Conservation (phyloP, 805 yeast species). For the Metschnikowia noctiluminum region DNA sequence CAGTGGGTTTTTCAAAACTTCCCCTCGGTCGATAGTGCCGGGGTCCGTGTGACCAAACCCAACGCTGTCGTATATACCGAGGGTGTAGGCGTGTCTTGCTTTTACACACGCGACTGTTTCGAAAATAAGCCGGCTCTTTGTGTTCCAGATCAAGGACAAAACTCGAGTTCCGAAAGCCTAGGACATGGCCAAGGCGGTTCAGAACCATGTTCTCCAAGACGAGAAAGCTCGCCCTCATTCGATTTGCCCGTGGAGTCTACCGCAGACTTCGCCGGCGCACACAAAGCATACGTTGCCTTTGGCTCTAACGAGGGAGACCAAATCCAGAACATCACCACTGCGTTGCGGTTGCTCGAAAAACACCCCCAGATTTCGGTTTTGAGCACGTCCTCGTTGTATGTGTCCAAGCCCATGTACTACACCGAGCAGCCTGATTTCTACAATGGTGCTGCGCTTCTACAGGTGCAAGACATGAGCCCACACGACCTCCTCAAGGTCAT, state of each 20-base stretch:
- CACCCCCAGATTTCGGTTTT: conserved; percentile 43
- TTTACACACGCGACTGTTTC: conserved; percentile 45
- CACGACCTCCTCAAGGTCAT: conserved; percentile 55
- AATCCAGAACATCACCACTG: conserved; percentile 52
- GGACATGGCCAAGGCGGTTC: neutral
- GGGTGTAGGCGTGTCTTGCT: conserved; percentile 84
- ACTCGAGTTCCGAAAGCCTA: neutral
- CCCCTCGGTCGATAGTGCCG: conserved; percentile 32
- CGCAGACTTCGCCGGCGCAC: conserved; percentile 22
- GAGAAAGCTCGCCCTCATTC: conserved; percentile 16
- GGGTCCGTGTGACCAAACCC: conserved; percentile 75
- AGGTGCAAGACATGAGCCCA: conserved; percentile 60
- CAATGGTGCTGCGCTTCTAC: conserved; percentile 74
- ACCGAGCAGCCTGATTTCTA: conserved; percentile 75
- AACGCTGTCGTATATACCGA: conserved; percentile 83
- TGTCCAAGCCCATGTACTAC: conserved; percentile 91
- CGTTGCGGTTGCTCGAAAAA: conserved; percentile 47
- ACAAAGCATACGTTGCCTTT: conserved; percentile 73
- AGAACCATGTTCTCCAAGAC: neutral
- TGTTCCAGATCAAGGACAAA: neutral
- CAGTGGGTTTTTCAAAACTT: conserved; percentile 47
- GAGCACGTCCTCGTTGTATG: conserved; percentile 73
- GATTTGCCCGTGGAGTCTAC: conserved; percentile 29
- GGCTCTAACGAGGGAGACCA: conserved; percentile 86
- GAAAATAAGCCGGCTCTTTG: conserved; percentile 15